These are phyloP conservation scores for Neopestalotiopsis sp. DNA, from an alignment of 2,329 filamentous ascomycete species.

Conservation along the genomic window DNA sequence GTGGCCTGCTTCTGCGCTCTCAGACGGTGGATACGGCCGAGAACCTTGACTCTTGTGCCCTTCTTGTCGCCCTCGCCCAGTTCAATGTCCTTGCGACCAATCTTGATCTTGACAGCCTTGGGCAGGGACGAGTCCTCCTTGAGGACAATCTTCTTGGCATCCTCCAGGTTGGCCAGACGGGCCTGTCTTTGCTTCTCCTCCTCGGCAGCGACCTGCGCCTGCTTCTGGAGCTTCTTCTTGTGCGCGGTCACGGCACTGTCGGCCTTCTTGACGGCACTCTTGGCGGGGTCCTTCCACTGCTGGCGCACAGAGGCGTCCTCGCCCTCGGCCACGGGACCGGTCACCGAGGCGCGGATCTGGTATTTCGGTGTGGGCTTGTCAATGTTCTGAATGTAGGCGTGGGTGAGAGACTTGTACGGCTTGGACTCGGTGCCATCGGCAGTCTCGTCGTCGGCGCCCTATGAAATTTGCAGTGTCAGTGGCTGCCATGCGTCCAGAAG, in stretches of 20 bases:
- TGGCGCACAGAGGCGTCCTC: conserved; percentile 69
- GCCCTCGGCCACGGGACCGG: conserved; percentile 62
- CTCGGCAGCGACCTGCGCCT: conserved; percentile 72
- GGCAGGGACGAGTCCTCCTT: conserved; percentile 78
- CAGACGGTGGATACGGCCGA: conserved; percentile 82
- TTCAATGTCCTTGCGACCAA: conserved; percentile 71
- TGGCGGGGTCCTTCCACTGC: conserved; percentile 82
- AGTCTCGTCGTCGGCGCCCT: conserved; percentile 71
- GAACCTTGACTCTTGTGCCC: conserved; percentile 79
- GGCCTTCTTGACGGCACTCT: conserved; percentile 86
- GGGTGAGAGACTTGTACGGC: conserved; percentile 82
- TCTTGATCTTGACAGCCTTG: conserved; percentile 74
- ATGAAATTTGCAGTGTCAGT: not conserved
- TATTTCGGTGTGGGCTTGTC: conserved; percentile 65
- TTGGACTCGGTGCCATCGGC: conserved; percentile 72
- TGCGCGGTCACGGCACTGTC: conserved; percentile 75
- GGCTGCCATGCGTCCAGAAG: not conserved
- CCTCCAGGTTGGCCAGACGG: conserved; percentile 73
- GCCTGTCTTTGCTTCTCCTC: conserved; percentile 77
- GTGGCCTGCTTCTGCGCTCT: conserved; percentile 83
- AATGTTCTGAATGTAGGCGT: conserved; percentile 76
- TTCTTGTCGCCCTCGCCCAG: conserved; percentile 62
- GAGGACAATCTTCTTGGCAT: conserved; percentile 79
- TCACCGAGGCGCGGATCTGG: conserved; percentile 71
- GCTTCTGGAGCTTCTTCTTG: conserved; percentile 85